Evolutionary conservation across 2,329 filamentous ascomycete species (phyloP).

Genomic region (Coniochaeta hoffmannii): DNA sequence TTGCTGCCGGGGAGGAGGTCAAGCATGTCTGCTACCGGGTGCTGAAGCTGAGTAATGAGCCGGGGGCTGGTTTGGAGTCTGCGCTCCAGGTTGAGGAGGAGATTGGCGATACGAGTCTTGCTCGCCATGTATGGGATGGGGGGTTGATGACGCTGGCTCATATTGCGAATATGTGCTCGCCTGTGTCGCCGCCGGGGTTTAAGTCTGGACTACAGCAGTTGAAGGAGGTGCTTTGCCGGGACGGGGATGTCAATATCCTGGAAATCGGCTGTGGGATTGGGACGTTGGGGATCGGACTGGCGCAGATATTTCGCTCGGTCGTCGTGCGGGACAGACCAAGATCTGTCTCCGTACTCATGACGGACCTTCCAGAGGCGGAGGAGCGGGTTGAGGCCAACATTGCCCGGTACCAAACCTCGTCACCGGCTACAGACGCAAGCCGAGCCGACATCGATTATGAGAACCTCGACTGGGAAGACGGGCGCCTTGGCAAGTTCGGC

Average conservation of each 20-base stretch:
- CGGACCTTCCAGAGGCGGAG: constrained; percentile 48
- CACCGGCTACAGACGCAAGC: constrained; percentile 1
- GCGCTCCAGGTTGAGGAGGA: constrained; percentile 44
- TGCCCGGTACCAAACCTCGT: constrained; percentile 8
- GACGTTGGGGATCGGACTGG: constrained; percentile 44
- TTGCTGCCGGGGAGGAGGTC: constrained; percentile 5
- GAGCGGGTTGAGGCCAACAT: constrained; percentile 42
- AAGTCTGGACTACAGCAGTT: constrained; percentile 10
- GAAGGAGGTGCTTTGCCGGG: constrained; percentile 18
- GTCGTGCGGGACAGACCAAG: not conserved
- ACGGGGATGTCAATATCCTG: constrained; percentile 32
- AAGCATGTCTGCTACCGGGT: constrained; percentile 21
- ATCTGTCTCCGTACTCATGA: constrained; percentile 27
- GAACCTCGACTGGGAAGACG: constrained; percentile 51
- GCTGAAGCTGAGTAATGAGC: constrained; percentile 17
- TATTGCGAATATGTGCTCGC: constrained; percentile 19
- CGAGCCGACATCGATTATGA: constrained; percentile 36
- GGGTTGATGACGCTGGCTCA: constrained; percentile 38
- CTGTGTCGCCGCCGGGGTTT: constrained; percentile 3
- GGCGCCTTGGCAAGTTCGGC: constrained; percentile 35
- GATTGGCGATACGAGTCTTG: constrained; percentile 49
- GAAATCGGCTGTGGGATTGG: constrained; percentile 53
- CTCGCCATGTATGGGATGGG: constrained; percentile 52
- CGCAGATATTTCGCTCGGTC: constrained; percentile 16
- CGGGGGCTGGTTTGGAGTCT: not conserved